Evolutionary conservation across 1,284 basidiomycete genomes (phyloP), one percentile per base, ranked within the genome.

Genomic region (Vanrija sp.): DNA sequence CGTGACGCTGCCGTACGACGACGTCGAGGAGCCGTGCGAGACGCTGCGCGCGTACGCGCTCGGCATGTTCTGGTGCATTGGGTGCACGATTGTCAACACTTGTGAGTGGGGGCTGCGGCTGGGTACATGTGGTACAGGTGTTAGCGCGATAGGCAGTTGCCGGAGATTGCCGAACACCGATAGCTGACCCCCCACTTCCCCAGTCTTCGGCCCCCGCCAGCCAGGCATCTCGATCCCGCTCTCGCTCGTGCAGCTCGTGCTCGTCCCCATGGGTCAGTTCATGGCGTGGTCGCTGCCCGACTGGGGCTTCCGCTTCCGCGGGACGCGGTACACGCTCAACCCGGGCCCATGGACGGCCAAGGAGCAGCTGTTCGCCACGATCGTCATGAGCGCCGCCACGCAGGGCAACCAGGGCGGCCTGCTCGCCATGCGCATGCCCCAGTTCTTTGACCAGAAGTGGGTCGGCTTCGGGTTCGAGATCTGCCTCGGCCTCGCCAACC

Each of bases 311-410:
- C 51, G 23, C 2, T 10, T 58, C 14, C 43, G 47, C 18, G 64
- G 62, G 6, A 23, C 23, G 9, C 36, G 31, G 22, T 35, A 43
- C 47, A 54, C 53, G 2, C 48, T 66, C 43, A 67, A 67, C 50
- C 63, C 65, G 8, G 65, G 65, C 4, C 55, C 51, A 4, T 66
- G 56, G 51, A 59, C 54, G 14, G 49, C 51, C 35, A 67, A 67
- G 51, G 65, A 67, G 45, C 65, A 67, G 39, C 38, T 45, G 19
- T 41, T 46, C n/a, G 44, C 50, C 9, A 46, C 50, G 6, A 42
- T 51, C 39, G 25, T 51, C 42, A 20, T 39, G 41, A 27, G 41
- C 27, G 41, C 47, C 6, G 39, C 41, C 4, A 35, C 41, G 9
- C 42, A 19, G n/a, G 27, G 36, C 47, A 41, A 48, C 47, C 25